These are phyloP conservation scores for Hypoxylon trugodes DNA, from an alignment of 495 filamentous ascomycete species.

Conservation along the genomic window DNA sequence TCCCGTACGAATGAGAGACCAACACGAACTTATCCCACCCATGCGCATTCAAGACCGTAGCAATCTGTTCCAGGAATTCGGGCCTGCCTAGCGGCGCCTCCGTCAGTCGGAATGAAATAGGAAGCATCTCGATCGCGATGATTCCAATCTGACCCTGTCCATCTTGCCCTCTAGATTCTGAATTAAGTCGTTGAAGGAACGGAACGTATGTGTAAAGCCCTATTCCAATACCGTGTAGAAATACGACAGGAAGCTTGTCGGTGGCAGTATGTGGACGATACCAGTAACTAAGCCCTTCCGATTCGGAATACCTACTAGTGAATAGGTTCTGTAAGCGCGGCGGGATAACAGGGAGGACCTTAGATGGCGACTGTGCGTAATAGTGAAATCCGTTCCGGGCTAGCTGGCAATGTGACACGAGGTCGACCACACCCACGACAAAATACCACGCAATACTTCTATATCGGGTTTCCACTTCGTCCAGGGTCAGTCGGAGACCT, in stretches of 20 bases:
- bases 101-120: slow-evolving; percentile 69
- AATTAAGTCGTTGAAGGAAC: slow-evolving; percentile 63
- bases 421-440: slow-evolving; percentile 50
- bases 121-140: slow-evolving; percentile 70
- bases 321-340: slow-evolving; percentile 59
- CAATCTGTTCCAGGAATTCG: slow-evolving; percentile 61
- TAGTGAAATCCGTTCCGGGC: slow-evolving; percentile 59
- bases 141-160: slow-evolving; percentile 64
- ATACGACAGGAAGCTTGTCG: slow-evolving; percentile 64
- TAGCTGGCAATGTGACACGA: slow-evolving; percentile 48
- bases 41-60: slow-evolving; percentile 61
- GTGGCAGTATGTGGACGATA: slow-evolving; percentile 66
- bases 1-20: slow-evolving; percentile 69
- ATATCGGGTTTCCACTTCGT: slow-evolving; percentile 66
- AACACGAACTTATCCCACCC: slow-evolving; percentile 61
- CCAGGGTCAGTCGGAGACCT: slow-evolving; percentile 69
- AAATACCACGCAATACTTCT: slow-evolving; percentile 71
- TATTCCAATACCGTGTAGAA: slow-evolving; percentile 77
- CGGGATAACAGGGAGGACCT: slow-evolving; percentile 62
- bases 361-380: slow-evolving; percentile 48
- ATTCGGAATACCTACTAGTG: slow-evolving; percentile 52
- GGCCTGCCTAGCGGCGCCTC: slow-evolving; percentile 51
- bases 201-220: slow-evolving; percentile 68
- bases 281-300: slow-evolving; percentile 67
- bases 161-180: slow-evolving; percentile 38